Percentiles rank a stretch among this genome's conserved stretches.
Evolutionary conservation across 2,329 filamentous ascomycete genomes (phyloP).

Genomic region (Atkinsonella texensis): DNA sequence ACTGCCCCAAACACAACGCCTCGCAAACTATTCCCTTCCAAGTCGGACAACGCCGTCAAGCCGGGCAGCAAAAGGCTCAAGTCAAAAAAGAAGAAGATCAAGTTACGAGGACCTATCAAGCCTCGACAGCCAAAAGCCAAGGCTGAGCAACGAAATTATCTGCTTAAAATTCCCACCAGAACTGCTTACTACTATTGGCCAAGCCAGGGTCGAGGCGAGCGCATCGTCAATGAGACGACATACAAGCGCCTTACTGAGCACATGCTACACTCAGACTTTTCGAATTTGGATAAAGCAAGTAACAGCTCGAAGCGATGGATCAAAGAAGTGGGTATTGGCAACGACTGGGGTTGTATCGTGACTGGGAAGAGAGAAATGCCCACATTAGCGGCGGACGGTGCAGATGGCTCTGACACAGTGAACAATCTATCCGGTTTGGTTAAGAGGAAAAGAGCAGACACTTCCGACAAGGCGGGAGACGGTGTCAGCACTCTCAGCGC

Average conservation of each 20-base stretch:
- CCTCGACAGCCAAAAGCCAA: conserved; percentile 55
- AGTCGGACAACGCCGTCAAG: conserved; percentile 6
- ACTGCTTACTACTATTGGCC: conserved; percentile 59
- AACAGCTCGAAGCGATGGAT: conserved; percentile 60
- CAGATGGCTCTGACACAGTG: conserved; percentile 14
- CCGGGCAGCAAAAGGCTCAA: conserved; percentile 12
- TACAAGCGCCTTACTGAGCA: conserved; percentile 60
- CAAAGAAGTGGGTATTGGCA: conserved; percentile 47
- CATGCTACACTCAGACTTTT: conserved; percentile 63
- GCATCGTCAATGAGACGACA: conserved; percentile 48
- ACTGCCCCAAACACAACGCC: conserved; percentile 21
- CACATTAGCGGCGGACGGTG: conserved; percentile 4
- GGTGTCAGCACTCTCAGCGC: conserved; percentile 34
- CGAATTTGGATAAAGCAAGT: conserved; percentile 47
- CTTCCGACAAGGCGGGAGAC: conserved; percentile 8
- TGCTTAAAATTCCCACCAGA: conserved; percentile 34
- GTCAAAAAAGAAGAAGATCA: conserved; percentile 31
- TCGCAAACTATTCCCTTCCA: conserved; percentile 20
- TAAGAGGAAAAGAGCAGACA: conserved; percentile 31
- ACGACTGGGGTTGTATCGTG: conserved; percentile 39
- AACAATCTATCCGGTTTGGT: conserved; percentile 39
- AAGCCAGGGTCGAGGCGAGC: conserved; percentile 44
- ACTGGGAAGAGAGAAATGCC: conserved; percentile 28
- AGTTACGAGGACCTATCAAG: conserved; percentile 46
- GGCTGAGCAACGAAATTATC: conserved; percentile 37